Conservation (phyloP, 2,329 filamentous ascomycete genomes). For the Penicillium brasilianum region DNA sequence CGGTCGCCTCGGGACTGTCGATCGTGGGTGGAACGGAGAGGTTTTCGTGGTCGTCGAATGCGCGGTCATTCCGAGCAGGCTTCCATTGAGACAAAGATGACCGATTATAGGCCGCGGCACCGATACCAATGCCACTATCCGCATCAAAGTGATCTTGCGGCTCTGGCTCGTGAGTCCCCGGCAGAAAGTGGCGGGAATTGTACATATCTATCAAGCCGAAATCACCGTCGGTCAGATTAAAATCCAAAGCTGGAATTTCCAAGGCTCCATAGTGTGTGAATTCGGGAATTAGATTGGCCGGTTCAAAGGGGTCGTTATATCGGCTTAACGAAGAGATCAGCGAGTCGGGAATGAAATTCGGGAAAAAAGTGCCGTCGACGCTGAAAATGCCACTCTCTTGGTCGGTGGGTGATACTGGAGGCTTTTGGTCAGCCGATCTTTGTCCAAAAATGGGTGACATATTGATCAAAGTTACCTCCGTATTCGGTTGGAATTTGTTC, state of each 20-base stretch:
- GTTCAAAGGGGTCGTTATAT: conserved; percentile 32
- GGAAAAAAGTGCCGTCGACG: conserved; percentile 37
- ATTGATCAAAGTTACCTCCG: conserved; percentile 22
- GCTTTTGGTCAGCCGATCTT: conserved; percentile 10
- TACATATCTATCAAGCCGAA: conserved; percentile 37
- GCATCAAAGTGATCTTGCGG: conserved; percentile 26
- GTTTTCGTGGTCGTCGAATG: conserved; percentile 34
- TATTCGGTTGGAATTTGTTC: conserved; percentile 25
- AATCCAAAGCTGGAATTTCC: conserved; percentile 30
- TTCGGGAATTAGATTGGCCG: conserved; percentile 25
- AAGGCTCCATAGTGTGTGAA: conserved; percentile 31
- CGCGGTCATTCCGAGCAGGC: conserved; percentile 32
- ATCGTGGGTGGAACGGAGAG: conserved; percentile 35
- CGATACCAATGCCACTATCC: conserved; percentile 36
- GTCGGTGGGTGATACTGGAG: conserved; percentile 31
- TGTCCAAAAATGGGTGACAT: too few species aligned
- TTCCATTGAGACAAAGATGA: conserved; percentile 39
- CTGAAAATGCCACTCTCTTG: conserved; percentile 38
- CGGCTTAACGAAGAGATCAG: conserved; percentile 33
- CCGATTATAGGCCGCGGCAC: conserved; percentile 36
- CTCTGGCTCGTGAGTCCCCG: conserved; percentile 17
- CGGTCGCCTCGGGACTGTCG: conserved; percentile 28
- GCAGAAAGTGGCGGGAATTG: conserved; percentile 27
- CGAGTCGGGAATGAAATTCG: conserved; percentile 37
- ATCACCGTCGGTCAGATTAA: conserved; percentile 37